Conservation (phyloP, 176 grass and related monocot species). For the Canna indica region DNA sequence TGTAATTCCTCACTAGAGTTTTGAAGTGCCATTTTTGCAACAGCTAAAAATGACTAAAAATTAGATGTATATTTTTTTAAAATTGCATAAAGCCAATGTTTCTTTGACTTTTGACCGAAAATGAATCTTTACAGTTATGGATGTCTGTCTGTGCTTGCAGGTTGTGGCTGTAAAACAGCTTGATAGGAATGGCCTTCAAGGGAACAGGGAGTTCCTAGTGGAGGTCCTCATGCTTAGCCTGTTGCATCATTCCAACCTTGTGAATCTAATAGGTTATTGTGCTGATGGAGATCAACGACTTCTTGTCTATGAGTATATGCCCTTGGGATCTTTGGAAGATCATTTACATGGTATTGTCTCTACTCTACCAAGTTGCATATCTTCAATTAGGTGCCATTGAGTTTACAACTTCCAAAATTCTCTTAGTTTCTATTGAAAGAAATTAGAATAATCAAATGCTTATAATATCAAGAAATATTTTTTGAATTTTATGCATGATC, state of each 20-base stretch:
- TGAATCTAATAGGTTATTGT: conserved; percentile 81
- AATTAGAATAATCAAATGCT: too few species aligned
- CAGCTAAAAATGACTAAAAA: background rate
- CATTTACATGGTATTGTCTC: conserved; percentile 58
- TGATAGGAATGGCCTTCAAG: conserved; percentile 6
- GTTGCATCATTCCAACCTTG: conserved; percentile 75
- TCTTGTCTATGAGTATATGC: conserved; percentile 91
- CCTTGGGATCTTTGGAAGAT: conserved; percentile 81
- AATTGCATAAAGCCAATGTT: background rate
- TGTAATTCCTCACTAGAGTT: background rate
- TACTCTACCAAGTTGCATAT: background rate
- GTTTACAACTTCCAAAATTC: too few species aligned
- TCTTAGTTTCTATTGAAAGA: too few species aligned
- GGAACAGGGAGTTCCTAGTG: conserved; percentile 6
- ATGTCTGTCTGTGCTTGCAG: background rate
- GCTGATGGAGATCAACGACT: conserved; percentile 88
- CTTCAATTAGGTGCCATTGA: background rate
- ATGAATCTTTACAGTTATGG: background rate
- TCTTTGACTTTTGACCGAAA: background rate
- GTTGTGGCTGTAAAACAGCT: conserved; percentile 10
- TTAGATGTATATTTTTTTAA: background rate
- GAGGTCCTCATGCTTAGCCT: conserved; percentile 53
- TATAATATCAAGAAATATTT: too few species aligned
- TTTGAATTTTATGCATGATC: too few species aligned
- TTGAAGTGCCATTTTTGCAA: background rate